A percentile compares a stretch with the other conserved stretches of the same genome.
phyloP scores from a whole-genome alignment of 495 filamentous ascomycete genomes.

The Penicillium mononematosum region DNA sequence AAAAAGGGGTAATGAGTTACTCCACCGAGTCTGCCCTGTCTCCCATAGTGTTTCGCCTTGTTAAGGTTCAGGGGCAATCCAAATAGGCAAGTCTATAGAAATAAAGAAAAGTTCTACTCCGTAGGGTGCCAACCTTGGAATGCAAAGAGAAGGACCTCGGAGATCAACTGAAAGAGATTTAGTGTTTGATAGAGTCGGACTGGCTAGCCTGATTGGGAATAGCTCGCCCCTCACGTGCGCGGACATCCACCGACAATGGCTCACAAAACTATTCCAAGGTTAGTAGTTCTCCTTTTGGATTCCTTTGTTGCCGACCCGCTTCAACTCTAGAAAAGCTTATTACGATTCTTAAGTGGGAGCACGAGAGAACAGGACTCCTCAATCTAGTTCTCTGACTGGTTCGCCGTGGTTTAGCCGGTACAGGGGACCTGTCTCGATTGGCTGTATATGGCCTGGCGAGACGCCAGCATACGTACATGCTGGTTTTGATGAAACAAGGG shows the following conservation, averaged over 20 bases:
- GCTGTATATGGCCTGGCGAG: conserved; percentile 1
- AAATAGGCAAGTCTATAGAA: not conserved
- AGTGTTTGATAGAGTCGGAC: conserved; percentile 5
- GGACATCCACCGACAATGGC: not conserved
- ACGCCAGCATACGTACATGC: conserved; percentile 3
- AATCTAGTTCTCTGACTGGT: not conserved
- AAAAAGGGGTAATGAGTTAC: not conserved
- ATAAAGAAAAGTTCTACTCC: not conserved
- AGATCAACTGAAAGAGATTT: not conserved
- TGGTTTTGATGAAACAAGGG: conserved; percentile 9
- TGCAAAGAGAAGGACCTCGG: too few species aligned
- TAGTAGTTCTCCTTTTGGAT: not conserved
- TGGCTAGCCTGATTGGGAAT: not conserved
- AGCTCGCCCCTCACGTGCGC: not conserved
- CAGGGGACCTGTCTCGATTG: not conserved
- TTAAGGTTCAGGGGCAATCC: conserved; percentile 3
- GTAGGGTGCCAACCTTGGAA: not conserved
- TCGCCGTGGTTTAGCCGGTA: not conserved
- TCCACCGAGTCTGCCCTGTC: not conserved
- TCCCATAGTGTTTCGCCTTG: not conserved
- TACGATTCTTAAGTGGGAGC: not conserved
- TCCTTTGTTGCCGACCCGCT: not conserved
- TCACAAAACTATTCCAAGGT: not conserved
- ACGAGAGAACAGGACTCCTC: not conserved
- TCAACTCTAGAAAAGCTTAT: not conserved